phyloP scores from a whole-genome alignment of 352 stramenopile genomes.

The Pythium rhizo-oryzae region DNA sequence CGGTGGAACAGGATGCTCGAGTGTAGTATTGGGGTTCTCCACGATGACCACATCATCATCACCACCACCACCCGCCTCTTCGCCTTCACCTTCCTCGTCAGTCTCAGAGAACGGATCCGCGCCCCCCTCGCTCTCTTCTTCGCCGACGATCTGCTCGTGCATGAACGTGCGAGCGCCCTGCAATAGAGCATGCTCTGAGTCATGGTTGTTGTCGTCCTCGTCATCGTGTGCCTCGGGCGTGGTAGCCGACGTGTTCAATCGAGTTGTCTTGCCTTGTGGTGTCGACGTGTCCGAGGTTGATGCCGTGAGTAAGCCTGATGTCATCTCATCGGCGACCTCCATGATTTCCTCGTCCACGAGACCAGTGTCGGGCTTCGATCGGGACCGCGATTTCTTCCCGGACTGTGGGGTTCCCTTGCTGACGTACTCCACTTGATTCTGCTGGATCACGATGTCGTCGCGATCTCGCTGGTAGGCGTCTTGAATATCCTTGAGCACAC shows the following conservation, averaged over 20 bases:
- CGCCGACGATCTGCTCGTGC: constrained; percentile 34
- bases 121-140: constrained; percentile 14
- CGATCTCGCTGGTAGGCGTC: constrained; percentile 60
- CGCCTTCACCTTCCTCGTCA: constrained; percentile 25
- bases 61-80: background rate
- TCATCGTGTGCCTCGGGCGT: constrained; percentile 18
- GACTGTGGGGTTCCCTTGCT: constrained; percentile 7
- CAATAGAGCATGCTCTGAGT: constrained; percentile 32
- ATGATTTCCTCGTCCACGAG: constrained; percentile 39
- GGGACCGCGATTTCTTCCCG: constrained; percentile 23
- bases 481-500: constrained; percentile 77
- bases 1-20: too few species aligned
- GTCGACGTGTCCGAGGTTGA: background rate
- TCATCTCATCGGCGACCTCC: constrained; percentile 42
- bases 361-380: constrained; percentile 8
- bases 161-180: constrained; percentile 29
- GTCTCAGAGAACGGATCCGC: constrained; percentile 24
- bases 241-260: background rate
- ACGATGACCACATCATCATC: background rate
- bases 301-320: constrained; percentile 37
- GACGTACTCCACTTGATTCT: constrained; percentile 61
- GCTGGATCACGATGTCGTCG: constrained; percentile 52
- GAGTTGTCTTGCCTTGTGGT: constrained; percentile 15
- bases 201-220: constrained; percentile 35
- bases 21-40: background rate